Base-by-base conservation (phyloP, 768 basidiomycete species). In the Hortiboletus campestris region DNA sequence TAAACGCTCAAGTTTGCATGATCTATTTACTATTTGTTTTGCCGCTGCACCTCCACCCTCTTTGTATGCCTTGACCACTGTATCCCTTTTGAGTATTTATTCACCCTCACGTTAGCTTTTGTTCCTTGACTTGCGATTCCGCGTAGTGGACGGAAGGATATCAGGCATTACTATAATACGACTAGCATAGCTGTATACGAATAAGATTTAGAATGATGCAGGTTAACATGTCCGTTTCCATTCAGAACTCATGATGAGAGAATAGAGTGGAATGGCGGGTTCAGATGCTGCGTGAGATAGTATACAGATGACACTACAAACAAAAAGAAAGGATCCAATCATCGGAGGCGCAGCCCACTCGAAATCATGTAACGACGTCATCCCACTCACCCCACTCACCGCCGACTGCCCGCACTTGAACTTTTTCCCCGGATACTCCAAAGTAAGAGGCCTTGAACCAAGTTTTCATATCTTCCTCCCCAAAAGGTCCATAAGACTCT, bases 401-500 rank as follows among this genome's bases (percentile, higher is more conserved):
- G 2, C 84, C 89, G 0, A 81, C 76, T 53, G 69, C 74, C 39
- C 90, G 80, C 32, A 95, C 79, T 55, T 84, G 81, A 32, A 96
- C 84, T 65, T 91, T 89, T 66, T 89, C 91, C 14, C 91, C 94
- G 0, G 71, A 65, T 2, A 76, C 58, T 11, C 94, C 94, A 70
- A 96, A 96, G 67, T 93, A 96, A 4, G 82, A 76, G 1, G 91
- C 91, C 49, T 82, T 81, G 67, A 79, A 82, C 94, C 94, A 96
- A 4, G 80, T 78, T 49, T 80, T 79, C 80, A 96, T 84, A 58
- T 94, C 89, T 7, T 86, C 84, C 69, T 89, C 88, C 29, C 76
- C 75, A 66, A 89, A 96, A 9, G 93, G 93, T 2, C 94, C 94
- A 66, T 89, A 92, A 6, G 78, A 72, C 53, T 84, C 79, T 17